Conservation (phyloP, 2,329 filamentous ascomycete genomes). For the Cercospora citrullina region DNA sequence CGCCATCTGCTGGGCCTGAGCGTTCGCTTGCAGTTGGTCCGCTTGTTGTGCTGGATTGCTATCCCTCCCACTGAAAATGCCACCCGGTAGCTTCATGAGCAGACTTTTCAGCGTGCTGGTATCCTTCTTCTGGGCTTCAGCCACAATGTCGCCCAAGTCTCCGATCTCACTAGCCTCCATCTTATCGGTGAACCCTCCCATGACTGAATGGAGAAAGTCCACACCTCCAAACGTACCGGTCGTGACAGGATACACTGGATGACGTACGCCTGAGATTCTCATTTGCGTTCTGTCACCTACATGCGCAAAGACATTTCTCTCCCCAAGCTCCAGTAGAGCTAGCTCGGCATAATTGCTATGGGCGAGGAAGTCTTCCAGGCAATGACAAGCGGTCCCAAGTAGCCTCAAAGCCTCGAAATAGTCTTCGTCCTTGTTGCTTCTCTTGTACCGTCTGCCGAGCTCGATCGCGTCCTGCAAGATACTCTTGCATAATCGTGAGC, state of each 20-base stretch:
- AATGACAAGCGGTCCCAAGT: constrained; percentile 87
- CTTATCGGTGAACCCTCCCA: constrained; percentile 78
- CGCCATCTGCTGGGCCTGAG: constrained; percentile 71
- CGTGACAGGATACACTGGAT: constrained; percentile 74
- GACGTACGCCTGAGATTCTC: constrained; percentile 64
- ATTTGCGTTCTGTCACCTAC: constrained; percentile 73
- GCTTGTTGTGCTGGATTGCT: constrained; percentile 73
- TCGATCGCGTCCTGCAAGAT: constrained; percentile 74
- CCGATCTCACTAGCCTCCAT: constrained; percentile 87
- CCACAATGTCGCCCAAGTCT: constrained; percentile 79
- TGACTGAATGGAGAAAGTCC: constrained; percentile 75
- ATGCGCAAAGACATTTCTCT: constrained; percentile 79
- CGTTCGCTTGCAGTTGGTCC: constrained; percentile 76
- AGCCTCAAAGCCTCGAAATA: constrained; percentile 83
- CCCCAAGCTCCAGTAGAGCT: constrained; percentile 81
- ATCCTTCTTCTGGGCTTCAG: constrained; percentile 59
- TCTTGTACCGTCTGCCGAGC: constrained; percentile 70
- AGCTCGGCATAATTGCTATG: constrained; percentile 94
- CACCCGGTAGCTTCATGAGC: constrained; percentile 78
- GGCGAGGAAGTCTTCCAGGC: constrained; percentile 86
- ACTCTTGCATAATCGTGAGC: constrained; percentile 71
- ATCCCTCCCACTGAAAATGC: constrained; percentile 65
- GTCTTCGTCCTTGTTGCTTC: constrained; percentile 67
- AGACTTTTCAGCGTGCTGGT: constrained; percentile 79
- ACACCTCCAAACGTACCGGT: constrained; percentile 94